Percentiles rank a stretch among this genome's conserved stretches.
Conservation (phyloP, 106 monocot species). For the Triglochin maritima region DNA sequence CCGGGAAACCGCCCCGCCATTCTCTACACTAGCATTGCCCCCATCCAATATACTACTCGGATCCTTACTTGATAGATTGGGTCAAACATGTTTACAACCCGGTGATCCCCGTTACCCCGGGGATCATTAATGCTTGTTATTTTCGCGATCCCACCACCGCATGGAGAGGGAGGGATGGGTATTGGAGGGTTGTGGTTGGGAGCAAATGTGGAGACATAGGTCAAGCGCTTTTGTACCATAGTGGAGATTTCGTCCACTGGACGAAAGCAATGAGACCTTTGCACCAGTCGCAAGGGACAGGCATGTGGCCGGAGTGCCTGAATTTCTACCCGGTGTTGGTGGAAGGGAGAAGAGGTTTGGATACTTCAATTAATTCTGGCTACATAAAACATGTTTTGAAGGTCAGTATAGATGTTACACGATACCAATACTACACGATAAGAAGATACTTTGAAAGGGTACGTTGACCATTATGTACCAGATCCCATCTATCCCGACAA, state of each 20-base stretch:
- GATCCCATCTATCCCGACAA: constrained; percentile 4
- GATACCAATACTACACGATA: constrained; percentile 27
- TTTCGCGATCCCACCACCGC: too few species aligned
- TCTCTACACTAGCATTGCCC: constrained; percentile 44
- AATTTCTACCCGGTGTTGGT: constrained; percentile 15
- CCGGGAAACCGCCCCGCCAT: constrained; percentile 28
- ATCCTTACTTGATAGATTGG: too few species aligned
- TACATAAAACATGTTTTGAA: constrained; percentile 13
- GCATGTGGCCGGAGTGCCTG: constrained; percentile 25
- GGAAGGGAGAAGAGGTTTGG: constrained; percentile 3
- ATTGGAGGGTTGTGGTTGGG: constrained; percentile 6
- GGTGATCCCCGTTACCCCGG: too few species aligned
- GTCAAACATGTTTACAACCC: too few species aligned
- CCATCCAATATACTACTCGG: constrained; percentile 3
- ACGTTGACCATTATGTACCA: constrained; percentile 15
- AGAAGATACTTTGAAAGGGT: constrained; percentile 1
- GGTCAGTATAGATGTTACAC: constrained; percentile 21
- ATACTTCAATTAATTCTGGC: not conserved
- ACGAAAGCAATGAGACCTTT: constrained; percentile 1
- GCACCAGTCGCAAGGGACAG: constrained; percentile 10
- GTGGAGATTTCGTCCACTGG: constrained; percentile 13
- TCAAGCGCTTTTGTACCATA: constrained; percentile 3
- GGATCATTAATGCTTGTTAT: too few species aligned
- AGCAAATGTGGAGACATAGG: not conserved
- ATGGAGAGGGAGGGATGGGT: constrained; percentile 3